Conservation (phyloP, 352 stramenopile genomes). For the Globisporangium cederbergense region DNA sequence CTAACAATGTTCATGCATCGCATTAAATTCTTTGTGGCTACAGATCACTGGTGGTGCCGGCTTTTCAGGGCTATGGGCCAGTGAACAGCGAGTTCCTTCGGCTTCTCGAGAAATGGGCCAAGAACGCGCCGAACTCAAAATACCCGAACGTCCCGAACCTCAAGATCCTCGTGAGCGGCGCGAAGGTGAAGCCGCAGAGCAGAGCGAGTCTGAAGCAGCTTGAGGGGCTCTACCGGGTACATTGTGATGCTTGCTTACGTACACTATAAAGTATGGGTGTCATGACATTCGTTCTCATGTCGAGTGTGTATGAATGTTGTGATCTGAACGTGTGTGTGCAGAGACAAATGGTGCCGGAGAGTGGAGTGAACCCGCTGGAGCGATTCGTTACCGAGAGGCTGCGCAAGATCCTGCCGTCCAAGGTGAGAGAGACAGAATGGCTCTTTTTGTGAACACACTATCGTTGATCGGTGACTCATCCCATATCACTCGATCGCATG, state of each 20-base stretch:
- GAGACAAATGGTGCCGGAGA: conserved; percentile 28
- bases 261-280: neutral
- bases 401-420: conserved; percentile 38
- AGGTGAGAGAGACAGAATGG: conserved; percentile 23
- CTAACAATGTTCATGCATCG: neutral
- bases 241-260: neutral
- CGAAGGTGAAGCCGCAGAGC: conserved; percentile 39
- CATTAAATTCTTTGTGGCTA: neutral
- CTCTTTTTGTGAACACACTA: too few species aligned
- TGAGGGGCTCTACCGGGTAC: conserved; percentile 66
- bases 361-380: conserved; percentile 30
- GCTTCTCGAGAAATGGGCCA: conserved; percentile 69
- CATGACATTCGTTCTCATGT: neutral
- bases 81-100: conserved; percentile 52
- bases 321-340: conserved; percentile 10
- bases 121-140: conserved; percentile 25
- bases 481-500: neutral
- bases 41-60: conserved; percentile 52
- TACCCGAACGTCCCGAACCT: conserved; percentile 28
- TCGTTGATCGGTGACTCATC: neutral
- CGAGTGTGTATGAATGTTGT: neutral
- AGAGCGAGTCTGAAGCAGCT: conserved; percentile 55
- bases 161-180: conserved; percentile 52
- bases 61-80: conserved; percentile 59
- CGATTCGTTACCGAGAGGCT: conserved; percentile 40